A percentile compares a stretch with the other conserved stretches of the same genome.
phyloP scores from a whole-genome alignment of 2,329 filamentous ascomycete genomes.

The Stachybotrys echinatus region DNA sequence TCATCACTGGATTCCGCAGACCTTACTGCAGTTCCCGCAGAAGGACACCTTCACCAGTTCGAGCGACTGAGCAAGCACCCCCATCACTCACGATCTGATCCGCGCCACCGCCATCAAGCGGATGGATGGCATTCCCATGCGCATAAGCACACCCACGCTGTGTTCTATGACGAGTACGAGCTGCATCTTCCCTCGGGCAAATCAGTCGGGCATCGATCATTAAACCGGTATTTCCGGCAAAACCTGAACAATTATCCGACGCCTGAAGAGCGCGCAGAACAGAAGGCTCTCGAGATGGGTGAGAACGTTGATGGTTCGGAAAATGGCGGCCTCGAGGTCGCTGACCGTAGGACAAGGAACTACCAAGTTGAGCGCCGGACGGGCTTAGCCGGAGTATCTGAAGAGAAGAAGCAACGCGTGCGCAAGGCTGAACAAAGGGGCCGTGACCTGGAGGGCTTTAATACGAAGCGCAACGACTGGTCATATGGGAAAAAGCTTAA shows the following conservation, averaged over 20 bases:
- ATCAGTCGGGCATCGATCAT: constrained; percentile 81
- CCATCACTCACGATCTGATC: constrained; percentile 69
- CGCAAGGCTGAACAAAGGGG: constrained; percentile 63
- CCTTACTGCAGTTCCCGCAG: constrained; percentile 71
- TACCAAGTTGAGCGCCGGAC: constrained; percentile 38
- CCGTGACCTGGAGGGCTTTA: constrained; percentile 57
- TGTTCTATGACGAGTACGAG: constrained; percentile 90
- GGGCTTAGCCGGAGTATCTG: constrained; percentile 73
- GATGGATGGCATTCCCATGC: constrained; percentile 81
- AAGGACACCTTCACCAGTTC: constrained; percentile 65
- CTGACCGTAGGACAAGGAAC: constrained; percentile 40
- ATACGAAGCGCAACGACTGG: constrained; percentile 60
- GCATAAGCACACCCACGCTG: constrained; percentile 66
- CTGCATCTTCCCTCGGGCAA: constrained; percentile 87
- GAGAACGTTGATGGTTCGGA: constrained; percentile 15
- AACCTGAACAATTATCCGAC: constrained; percentile 84
- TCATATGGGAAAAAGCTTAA: constrained; percentile 70
- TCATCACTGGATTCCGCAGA: constrained; percentile 86
- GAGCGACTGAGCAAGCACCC: constrained; percentile 66
- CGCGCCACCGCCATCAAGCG: constrained; percentile 65
- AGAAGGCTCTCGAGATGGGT: constrained; percentile 52
- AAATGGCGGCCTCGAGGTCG: constrained; percentile 47
- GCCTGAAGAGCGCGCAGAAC: constrained; percentile 67
- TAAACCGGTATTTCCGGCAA: constrained; percentile 86
- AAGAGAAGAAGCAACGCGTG: constrained; percentile 68